Evolutionary conservation across 805 yeast genomes (phyloP).

Genomic region (Kodamaea hsintzibuensis): DNA sequence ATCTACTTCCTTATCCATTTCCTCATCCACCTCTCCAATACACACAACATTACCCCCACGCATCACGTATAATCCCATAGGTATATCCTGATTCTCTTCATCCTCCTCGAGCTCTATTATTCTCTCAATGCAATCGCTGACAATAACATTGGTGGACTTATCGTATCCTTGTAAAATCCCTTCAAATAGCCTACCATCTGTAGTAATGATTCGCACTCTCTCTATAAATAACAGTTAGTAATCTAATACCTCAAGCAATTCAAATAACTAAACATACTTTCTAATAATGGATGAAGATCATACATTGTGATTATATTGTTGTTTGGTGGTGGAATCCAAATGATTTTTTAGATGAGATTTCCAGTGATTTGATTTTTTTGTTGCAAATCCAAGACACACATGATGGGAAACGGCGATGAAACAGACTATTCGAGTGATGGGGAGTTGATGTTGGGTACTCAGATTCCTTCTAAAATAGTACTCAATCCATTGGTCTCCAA

Average conservation of each 20-base stretch:
- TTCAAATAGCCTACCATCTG: slow-evolving; percentile 55
- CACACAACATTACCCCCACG: slow-evolving; percentile 63
- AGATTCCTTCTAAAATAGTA: slow-evolving; percentile 1
- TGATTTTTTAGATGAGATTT: slow-evolving; percentile 1
- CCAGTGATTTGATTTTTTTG: slow-evolving; percentile 4
- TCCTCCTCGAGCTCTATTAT: slow-evolving; percentile 44
- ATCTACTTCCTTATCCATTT: slow-evolving; percentile 39
- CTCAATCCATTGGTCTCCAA: not conserved
- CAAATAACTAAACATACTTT: slow-evolving; percentile 12
- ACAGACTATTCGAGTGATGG: slow-evolving; percentile 25
- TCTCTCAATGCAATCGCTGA: slow-evolving; percentile 53
- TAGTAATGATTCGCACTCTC: slow-evolving; percentile 54
- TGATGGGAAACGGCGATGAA: slow-evolving; percentile 10
- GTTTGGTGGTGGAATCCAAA: not conserved
- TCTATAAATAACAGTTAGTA: slow-evolving; percentile 32
- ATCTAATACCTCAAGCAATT: not conserved
- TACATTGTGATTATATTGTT: slow-evolving; percentile 11
- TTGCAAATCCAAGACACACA: slow-evolving; percentile 4
- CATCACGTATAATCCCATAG: slow-evolving; percentile 51
- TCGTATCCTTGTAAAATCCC: slow-evolving; percentile 59
- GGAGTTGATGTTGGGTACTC: slow-evolving; percentile 13
- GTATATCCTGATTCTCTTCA: slow-evolving; percentile 40
- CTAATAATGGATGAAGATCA: slow-evolving; percentile 14
- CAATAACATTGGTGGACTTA: slow-evolving; percentile 59
- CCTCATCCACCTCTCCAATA: slow-evolving; percentile 53